Base-by-base conservation (phyloP, 73 alveolate genomes). In the Urostyla sp. region DNA sequence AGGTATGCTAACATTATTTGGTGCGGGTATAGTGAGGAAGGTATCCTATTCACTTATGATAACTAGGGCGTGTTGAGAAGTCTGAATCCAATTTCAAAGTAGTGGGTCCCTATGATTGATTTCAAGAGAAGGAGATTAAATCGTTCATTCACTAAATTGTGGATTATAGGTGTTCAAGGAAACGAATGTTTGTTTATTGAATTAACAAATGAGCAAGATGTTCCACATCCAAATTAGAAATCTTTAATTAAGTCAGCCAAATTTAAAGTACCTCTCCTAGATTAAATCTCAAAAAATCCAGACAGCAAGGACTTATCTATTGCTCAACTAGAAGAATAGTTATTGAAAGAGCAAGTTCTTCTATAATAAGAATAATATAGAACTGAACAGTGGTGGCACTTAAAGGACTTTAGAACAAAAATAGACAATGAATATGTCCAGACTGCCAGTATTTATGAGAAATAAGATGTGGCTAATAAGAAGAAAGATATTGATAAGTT, bases 21-120 rank as follows among this genome's bases (percentile, higher is more conserved):
- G 95, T 18, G 49, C n/a, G 89, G 91, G 10, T 87, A 44, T 74
- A 43, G 84, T 20, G 95, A 87, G 28, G 90, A 67, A 44, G 95
- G 95, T 4, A 21, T 44, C 26, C 31, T 87, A 50, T 81, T 13
- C 36, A 81, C 85, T 3, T 78, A 54, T 48, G 95, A 87, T 50
- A 28, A 51, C 24, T 87, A 75, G 1, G 87, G 89, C 0, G 45
- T 81, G 10, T 32, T 80, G 21, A 80, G 91, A 49, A 40, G 52
- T 35, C 37, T 58, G 16, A 63, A 67, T 38, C 57, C 57, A 18
- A 13, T 24, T 50, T 63, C 53, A n/a, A 32, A 55, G 16, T 50
- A 79, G 16, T 87, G 95, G 91, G 38, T 72, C n/a, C 95, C 95
- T 10, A 77, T 58, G 7, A 44, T 86, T 13, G 89, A 72, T 36